Evolutionary conservation across 1,284 basidiomycete genomes (phyloP), one percentile per base, ranked within the genome.

Genomic region (Pseudozyma flocculosa): DNA sequence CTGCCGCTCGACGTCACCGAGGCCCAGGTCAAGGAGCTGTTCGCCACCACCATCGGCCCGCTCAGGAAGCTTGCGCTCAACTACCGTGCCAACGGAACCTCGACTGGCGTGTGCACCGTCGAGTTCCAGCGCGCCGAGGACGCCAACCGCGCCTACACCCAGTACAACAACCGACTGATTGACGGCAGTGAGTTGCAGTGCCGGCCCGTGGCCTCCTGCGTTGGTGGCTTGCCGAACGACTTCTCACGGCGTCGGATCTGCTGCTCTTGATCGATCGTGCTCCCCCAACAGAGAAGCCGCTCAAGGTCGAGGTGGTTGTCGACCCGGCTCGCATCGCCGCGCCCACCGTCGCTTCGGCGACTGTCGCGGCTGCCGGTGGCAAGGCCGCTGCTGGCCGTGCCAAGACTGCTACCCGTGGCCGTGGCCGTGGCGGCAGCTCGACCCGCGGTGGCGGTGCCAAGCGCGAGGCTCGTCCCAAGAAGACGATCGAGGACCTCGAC

Each of bases 111-210:
- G 57, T 92, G 92, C 40, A 87, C 88, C 13, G 88, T 98, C 61
- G 84, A 87, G 66, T 97, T 97, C 84, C 83, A 84, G 75, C 86
- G 86, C 72, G 87, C 87, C 72, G 92, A 92, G 51, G 92, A 95
- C 74, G 94, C 88, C 54, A 87, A 86, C 79, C 91, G 89, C 83
- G 94, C 94, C 5, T 94, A 88, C 81, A 84, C 88, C 67, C 85
- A 91, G 72, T 98, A 97, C 85, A 92, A 98, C 85, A 92, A 92
- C 82, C 88, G 94, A 79, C 87, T 98, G 82, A 94, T 98, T 85
- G 94, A 98, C 87, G 91, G 92, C 83, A 95, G n/a, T n/a, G n/a
- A n/a, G 93, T 97, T 89, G 92, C 93, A 95, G 70, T 72, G 70
- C 45, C 14, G 41, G 29, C 43, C 43, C 40, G 34, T 26, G n/a